Conservation (phyloP, 1,139 yeast genomes). For the Diutina neorugosa region DNA sequence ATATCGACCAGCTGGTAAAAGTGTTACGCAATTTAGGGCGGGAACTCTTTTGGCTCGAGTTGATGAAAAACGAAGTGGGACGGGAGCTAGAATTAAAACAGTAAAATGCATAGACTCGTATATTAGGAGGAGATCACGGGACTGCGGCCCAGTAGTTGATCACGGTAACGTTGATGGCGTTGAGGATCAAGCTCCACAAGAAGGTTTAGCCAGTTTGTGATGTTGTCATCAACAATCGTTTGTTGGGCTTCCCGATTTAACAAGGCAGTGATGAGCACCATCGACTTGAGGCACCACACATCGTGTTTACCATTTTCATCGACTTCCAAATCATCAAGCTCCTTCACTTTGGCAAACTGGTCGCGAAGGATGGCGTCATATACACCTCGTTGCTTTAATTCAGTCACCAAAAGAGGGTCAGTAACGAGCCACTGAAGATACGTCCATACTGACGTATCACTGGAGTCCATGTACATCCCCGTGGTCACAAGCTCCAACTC, state of each 20-base stretch:
- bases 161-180: conserved; percentile 48
- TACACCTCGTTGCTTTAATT: conserved; percentile 8
- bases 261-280: conserved; percentile 30
- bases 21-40: conserved; percentile 57
- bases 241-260: conserved; percentile 4
- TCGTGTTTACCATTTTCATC: conserved; percentile 47
- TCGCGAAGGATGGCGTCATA: conserved; percentile 21
- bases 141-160: conserved; percentile 16
- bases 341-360: conserved; percentile 29
- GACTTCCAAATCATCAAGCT: conserved; percentile 48
- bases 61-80: conserved; percentile 23
- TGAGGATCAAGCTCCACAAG: conserved; percentile 58
- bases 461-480: conserved; percentile 88
- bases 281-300: conserved; percentile 56
- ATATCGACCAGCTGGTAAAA: conserved; percentile 41
- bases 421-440: conserved; percentile 76
- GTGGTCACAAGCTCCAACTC: conserved; percentile 66
- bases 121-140: background rate
- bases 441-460: conserved; percentile 88
- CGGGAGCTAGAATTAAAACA: conserved; percentile 13
- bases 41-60: conserved; percentile 53
- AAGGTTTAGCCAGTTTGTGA: conserved; percentile 20
- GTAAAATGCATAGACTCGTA: background rate
- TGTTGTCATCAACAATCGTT: conserved; percentile 13
- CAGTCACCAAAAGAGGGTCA: conserved; percentile 31